phyloP scores from a whole-genome alignment of 2,329 filamentous ascomycete species.

The Scedosporium dehoogii region DNA sequence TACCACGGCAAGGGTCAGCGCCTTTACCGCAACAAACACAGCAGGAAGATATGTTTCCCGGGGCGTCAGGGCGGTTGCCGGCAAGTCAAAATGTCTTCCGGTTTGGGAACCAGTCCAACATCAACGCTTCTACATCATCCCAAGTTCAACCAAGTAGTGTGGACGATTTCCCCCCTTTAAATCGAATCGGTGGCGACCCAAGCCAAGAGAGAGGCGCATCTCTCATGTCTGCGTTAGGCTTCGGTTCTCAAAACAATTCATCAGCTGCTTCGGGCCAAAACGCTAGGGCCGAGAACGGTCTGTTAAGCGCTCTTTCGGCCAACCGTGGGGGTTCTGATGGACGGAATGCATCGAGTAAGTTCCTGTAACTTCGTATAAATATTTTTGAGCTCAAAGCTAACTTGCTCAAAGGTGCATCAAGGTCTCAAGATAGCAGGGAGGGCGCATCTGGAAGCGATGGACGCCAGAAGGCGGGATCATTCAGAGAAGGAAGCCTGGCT shows the following conservation, averaged over 20 bases:
- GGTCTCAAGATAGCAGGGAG: conserved; percentile 8
- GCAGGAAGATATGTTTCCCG: conserved; percentile 42
- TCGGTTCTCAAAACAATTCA: conserved; percentile 33
- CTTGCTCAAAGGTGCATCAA: neutral
- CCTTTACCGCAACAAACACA: conserved; percentile 40
- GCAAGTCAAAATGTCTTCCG: conserved; percentile 26
- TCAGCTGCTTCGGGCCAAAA: conserved; percentile 22
- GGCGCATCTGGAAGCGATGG: conserved; percentile 26
- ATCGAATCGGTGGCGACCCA: conserved; percentile 48
- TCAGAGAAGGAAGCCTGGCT: conserved; percentile 31
- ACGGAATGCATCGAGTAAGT: neutral
- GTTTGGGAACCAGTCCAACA: conserved; percentile 37
- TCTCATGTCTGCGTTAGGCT: conserved; percentile 44
- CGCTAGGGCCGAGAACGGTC: conserved; percentile 45
- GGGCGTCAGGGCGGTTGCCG: conserved; percentile 36
- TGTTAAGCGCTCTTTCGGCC: conserved; percentile 54
- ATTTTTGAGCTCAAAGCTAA: neutral
- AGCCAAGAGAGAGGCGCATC: conserved; percentile 42
- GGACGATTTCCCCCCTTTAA: conserved; percentile 55
- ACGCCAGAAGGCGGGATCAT: conserved; percentile 32
- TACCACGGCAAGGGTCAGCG: conserved; percentile 41
- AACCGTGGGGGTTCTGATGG: conserved; percentile 40
- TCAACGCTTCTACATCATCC: conserved; percentile 12
- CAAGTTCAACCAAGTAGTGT: conserved; percentile 38
- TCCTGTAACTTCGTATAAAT: neutral